Evolutionary conservation across 352 stramenopile genomes (phyloP), one percentile per base, ranked within the genome.

Genomic region (Phytophthora tubulina): DNA sequence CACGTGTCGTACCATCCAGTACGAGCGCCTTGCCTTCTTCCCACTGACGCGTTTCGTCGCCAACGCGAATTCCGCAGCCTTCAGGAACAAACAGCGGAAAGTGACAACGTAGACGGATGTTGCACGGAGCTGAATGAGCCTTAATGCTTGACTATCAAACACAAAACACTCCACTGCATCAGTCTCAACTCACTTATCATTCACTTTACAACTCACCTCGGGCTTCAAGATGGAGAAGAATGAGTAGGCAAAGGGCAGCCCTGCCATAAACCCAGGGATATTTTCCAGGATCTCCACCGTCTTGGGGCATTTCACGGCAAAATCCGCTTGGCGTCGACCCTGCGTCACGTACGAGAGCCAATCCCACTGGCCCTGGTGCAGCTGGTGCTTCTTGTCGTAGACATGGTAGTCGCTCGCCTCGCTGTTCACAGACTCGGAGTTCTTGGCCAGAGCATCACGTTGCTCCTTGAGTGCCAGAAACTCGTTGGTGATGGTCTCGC

Each of bases 171-270:
- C 9, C 10, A 35, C 31, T 32, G 9, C 46, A 42, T 59, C 53
- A 68, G 21, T 49, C 42, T 39, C 51, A 59, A 36, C 17, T 21
- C 6, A 27, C 13, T 38, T 7, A 3, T 7, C 33, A 48, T 5
- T 10, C 17, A 17, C 13, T 11, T 38, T 15, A 32, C 31, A 31
- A 7, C 64, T 72, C 21, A 93, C 92, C 57, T 96, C 75, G 0
- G 81, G 81, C 71, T 98, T 91, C 60, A 99, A 84, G 13, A 97
- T 98, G 30, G 92, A 98, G 82, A 99, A 99, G 79, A 99, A 99
- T 21, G 88, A 83, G 79, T 98, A 99, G 13, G 92, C 92, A 80
- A 99, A 99, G 8, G 97, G 97, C 41, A 96, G 89, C 1, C 80
- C 84, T 11, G 88, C 84, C 85, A 97, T 95, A 59, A 96, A 95